Evolutionary conservation across 1,284 basidiomycete species (phyloP).

Genomic region (Ustilago loliicola): DNA sequence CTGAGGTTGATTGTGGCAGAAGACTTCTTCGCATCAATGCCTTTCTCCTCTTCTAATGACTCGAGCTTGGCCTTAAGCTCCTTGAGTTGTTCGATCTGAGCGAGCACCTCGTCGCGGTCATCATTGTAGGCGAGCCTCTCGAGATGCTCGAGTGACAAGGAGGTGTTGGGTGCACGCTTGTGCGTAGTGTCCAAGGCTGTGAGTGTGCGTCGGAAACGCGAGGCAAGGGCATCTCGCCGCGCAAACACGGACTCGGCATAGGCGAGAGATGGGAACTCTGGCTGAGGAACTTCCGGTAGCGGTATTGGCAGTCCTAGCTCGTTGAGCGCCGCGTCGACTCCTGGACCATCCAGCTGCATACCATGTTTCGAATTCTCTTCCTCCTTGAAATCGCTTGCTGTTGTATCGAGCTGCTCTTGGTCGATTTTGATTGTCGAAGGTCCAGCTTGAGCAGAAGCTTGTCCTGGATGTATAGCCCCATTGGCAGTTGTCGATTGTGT

Average conservation of each 20-base stretch:
- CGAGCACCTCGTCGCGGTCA: conserved; percentile 51
- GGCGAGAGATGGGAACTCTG: conserved; percentile 45
- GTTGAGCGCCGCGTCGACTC: conserved; percentile 18
- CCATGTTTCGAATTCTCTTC: neutral
- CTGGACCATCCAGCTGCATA: conserved; percentile 2
- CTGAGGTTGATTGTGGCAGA: conserved; percentile 41
- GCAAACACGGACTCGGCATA: conserved; percentile 50
- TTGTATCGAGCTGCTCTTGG: neutral
- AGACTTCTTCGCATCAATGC: conserved; percentile 20
- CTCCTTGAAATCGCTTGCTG: neutral
- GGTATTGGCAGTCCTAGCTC: conserved; percentile 37
- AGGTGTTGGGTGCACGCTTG: conserved; percentile 46
- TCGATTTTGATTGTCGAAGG: conserved; percentile 9
- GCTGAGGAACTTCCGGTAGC: conserved; percentile 34
- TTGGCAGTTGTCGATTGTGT: neutral
- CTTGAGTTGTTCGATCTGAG: conserved; percentile 55
- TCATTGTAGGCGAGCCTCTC: conserved; percentile 63
- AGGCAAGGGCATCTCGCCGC: conserved; percentile 36
- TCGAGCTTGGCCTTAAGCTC: conserved; percentile 56
- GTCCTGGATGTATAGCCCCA: neutral
- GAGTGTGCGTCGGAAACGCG: conserved; percentile 44
- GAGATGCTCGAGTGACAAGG: conserved; percentile 53
- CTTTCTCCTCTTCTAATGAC: conserved; percentile 34
- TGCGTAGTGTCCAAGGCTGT: conserved; percentile 44
- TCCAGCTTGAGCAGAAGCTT: conserved; percentile 1